A percentile compares a stretch with the other conserved stretches of the same genome.
These are phyloP conservation scores for Boletus sp. DNA, from an alignment of 1,284 basidiomycete species.

Conservation along the genomic window DNA sequence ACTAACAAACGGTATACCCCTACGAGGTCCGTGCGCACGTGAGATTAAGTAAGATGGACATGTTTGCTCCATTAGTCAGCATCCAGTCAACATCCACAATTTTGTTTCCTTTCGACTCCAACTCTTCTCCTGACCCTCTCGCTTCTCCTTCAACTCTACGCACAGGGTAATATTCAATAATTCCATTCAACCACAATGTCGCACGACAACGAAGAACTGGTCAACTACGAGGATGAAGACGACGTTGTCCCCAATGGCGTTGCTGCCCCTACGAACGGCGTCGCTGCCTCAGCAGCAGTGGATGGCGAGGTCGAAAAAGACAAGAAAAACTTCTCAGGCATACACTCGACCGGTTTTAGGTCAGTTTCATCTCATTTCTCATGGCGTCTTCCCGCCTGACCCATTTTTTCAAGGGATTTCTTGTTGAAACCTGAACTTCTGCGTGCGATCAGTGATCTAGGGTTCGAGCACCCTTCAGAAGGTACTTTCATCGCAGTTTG, in stretches of 20 bases:
- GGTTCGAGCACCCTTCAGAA: constrained; percentile 99
- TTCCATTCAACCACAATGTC: constrained; percentile 43
- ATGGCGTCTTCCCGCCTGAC: constrained; percentile 6
- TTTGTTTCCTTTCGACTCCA: constrained; percentile 20
- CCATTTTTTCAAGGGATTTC: constrained; percentile 22
- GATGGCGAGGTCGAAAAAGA: constrained; percentile 75
- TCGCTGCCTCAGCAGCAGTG: constrained; percentile 46
- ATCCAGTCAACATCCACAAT: constrained; percentile 22
- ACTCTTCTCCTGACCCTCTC: constrained; percentile 18
- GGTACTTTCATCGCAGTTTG: constrained; percentile 49
- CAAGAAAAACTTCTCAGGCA: constrained; percentile 96
- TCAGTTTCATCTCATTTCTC: constrained; percentile 34
- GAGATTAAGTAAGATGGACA: constrained; percentile 14
- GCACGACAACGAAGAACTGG: constrained; percentile 80
- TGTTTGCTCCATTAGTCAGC: constrained; percentile 29
- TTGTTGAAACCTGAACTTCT: constrained; percentile 63
- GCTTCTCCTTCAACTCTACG: constrained; percentile 17
- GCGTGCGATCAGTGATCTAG: constrained; percentile 96
- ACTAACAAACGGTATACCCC: neutral
- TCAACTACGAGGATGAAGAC: constrained; percentile 95
- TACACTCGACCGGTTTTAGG: constrained; percentile 96
- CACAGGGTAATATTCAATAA: constrained; percentile 10
- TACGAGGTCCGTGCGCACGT: constrained; percentile 30
- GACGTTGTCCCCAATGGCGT: constrained; percentile 71
- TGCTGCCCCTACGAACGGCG: constrained; percentile 46